A percentile compares a stretch with the other conserved stretches of the same genome.
These are phyloP conservation scores for Pholiota microspora DNA, from an alignment of 768 basidiomycete species.

Conservation along the genomic window DNA sequence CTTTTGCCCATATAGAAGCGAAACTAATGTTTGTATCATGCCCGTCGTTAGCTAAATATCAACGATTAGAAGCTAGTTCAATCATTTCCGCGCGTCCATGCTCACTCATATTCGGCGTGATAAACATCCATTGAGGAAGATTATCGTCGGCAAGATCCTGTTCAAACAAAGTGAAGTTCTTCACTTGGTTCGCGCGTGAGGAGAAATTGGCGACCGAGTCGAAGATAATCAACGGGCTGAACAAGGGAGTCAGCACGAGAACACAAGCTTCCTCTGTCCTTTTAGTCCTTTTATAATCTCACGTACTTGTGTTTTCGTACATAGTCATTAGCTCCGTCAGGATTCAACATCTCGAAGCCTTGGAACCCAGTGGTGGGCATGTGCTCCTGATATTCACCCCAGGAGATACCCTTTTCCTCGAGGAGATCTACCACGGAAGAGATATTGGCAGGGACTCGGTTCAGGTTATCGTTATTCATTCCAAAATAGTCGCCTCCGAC, in stretches of 20 bases:
- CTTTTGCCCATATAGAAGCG: slow-evolving; percentile 41
- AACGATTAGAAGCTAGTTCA: neutral
- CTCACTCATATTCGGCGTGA: slow-evolving; percentile 58
- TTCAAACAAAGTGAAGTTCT: slow-evolving; percentile 65
- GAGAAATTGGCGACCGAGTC: slow-evolving; percentile 46
- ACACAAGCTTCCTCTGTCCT: too few species aligned
- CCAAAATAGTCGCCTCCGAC: slow-evolving; percentile 56
- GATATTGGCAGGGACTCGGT: slow-evolving; percentile 41
- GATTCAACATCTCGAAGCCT: slow-evolving; percentile 33
- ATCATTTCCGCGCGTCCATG: neutral
- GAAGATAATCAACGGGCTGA: slow-evolving; percentile 44
- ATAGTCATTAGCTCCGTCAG: slow-evolving; percentile 25
- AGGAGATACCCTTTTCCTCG: slow-evolving; percentile 53
- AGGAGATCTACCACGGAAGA: slow-evolving; percentile 61
- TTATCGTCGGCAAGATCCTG: slow-evolving; percentile 46
- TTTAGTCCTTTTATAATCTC: too few species aligned
- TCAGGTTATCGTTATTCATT: slow-evolving; percentile 38
- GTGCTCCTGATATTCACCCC: slow-evolving; percentile 62
- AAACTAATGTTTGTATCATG: slow-evolving; percentile 59
- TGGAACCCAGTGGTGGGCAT: slow-evolving; percentile 49
- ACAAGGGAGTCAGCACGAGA: neutral
- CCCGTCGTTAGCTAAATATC: slow-evolving; percentile 44
- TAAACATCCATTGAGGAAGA: slow-evolving; percentile 59
- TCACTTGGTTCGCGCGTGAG: slow-evolving; percentile 39
- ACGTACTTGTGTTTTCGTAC: slow-evolving; percentile 31